Evolutionary conservation across 2,329 filamentous ascomycete species (phyloP), one percentile per base, ranked within the genome.

Genomic region (Diaporthe sp.): DNA sequence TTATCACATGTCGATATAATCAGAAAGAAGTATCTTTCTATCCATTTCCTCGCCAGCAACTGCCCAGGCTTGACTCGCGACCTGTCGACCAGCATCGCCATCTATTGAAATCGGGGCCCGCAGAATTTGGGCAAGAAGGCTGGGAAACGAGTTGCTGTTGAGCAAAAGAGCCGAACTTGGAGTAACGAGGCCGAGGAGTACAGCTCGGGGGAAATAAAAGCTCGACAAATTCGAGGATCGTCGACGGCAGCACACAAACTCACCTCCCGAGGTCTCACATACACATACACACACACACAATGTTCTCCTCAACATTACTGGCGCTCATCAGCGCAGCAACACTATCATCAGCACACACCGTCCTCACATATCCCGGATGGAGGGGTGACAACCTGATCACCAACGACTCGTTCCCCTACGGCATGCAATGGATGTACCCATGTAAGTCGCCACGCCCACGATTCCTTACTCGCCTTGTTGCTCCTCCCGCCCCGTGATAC

Each of bases 381-480:
- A 87, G 95, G 89, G 95, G 95, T 78, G 93, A 98, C 87, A 97
- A 95, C 82, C 90, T 98, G 77, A 89, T 93, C 81, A 94, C 93
- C 58, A 97, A 95, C 83, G 91, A 91, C 3, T 92, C 90, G 0
- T 97, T 91, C 79, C 95, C 95, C 2, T 98, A 94, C 79, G 96
- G 95, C 85, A 96, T 97, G 94, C 94, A 98, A 87, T 98, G 95
- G 95, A 92, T 93, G 83, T 98, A 98, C 87, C 95, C 96, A 84
- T 98, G 95, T 98, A 88, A 86, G 94, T 87, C 4, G 39, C 46
- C 19, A 39, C 25, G 22, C 22, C 28, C 42, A 53, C 10, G 49
- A 44, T 46, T 44, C 44, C 55, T 57, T 73, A 34, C 15, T n/a
- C 31, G 65, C 25, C 34, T 37, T 4, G 53, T 34, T 22, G 34